These are phyloP conservation scores for Danielozyma ontarioensis DNA, from an alignment of 805 yeast genomes.

Conservation along the genomic window DNA sequence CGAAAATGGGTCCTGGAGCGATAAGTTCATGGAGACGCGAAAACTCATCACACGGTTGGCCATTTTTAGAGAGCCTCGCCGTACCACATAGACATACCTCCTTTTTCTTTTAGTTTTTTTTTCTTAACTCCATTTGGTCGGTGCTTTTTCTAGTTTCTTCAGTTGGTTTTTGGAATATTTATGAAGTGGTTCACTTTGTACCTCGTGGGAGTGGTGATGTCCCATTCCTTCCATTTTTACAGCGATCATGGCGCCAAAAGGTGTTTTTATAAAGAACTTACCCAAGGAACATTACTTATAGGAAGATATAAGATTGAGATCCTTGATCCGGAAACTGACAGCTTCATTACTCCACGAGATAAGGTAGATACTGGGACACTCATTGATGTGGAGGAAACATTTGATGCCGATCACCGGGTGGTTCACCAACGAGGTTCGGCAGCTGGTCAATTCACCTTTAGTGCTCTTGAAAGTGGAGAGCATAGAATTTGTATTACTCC, in stretches of 20 bases:
- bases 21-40: constrained; percentile 54
- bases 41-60: neutral
- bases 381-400: constrained; percentile 44
- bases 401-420: constrained; percentile 15
- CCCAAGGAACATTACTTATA: constrained; percentile 43
- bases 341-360: constrained; percentile 25
- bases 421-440: constrained; percentile 20
- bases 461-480: constrained; percentile 19
- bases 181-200: neutral
- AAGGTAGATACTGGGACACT: constrained; percentile 22
- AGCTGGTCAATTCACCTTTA: constrained; percentile 22
- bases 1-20: constrained; percentile 84
- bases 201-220: neutral
- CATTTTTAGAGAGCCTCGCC: no score
- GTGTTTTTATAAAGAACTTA: constrained; percentile 55
- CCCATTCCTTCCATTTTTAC: constrained; percentile 38
- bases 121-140: no score
- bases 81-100: no score
- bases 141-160: no score
- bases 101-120: no score
- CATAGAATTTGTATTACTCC: constrained; percentile 24
- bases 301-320: constrained; percentile 48
- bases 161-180: no score
- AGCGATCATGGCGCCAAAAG: constrained; percentile 46
- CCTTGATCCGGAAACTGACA: constrained; percentile 28